These are phyloP conservation scores for Potentilla sterilis DNA, from an alignment of 306 rosid genomes.

Conservation along the genomic window DNA sequence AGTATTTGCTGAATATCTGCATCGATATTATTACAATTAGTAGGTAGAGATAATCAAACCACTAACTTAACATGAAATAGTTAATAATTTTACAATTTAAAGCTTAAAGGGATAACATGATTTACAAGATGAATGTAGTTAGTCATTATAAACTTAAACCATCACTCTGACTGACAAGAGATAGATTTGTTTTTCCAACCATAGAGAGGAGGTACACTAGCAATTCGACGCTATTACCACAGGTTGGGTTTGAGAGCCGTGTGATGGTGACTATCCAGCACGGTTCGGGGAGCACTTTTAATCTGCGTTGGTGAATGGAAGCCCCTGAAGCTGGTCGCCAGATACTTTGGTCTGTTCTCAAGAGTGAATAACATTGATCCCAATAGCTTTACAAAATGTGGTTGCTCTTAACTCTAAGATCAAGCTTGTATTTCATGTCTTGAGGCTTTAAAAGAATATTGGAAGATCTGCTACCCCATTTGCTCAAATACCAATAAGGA, in stretches of 20 bases:
- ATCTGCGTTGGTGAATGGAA: too few species aligned
- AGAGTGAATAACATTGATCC: neutral
- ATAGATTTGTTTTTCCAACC: neutral
- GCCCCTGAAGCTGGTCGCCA: neutral
- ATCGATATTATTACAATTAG: constrained; percentile 29
- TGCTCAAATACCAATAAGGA: neutral
- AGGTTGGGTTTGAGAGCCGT: too few species aligned
- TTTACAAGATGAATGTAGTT: neutral
- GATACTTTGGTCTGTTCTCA: neutral
- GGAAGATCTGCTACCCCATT: neutral
- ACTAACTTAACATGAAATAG: neutral
- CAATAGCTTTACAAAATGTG: neutral
- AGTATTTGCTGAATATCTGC: constrained; percentile 64
- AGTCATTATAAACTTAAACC: neutral
- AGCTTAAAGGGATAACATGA: neutral
- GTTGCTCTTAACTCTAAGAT: neutral
- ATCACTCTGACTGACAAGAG: neutral
- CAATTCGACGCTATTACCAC: neutral
- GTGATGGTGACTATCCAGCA: too few species aligned
- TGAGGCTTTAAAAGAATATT: neutral
- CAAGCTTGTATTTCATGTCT: neutral
- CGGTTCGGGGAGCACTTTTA: too few species aligned
- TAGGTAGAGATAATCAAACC: neutral
- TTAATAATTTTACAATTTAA: neutral
- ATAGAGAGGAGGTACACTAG: neutral